Conservation (phyloP, 2,329 filamentous ascomycete species). For the Talaromyces albobiverticillius region DNA sequence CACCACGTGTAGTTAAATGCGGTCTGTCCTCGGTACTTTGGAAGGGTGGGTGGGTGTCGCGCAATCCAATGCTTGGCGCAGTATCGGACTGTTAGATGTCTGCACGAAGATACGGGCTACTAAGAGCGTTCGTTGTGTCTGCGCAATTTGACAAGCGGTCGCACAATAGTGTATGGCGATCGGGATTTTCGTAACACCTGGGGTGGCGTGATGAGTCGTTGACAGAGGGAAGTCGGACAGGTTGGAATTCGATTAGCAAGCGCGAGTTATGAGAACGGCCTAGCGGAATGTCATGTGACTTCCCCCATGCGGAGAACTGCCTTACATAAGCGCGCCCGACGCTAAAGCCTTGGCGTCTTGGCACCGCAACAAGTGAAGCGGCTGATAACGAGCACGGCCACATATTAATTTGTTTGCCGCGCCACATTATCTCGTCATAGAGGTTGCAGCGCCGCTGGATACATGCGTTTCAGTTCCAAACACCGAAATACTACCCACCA, state of each 20-base stretch:
- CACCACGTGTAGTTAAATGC: slow-evolving; percentile 20
- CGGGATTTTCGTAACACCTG: neutral
- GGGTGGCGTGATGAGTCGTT: slow-evolving; percentile 5
- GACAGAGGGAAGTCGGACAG: slow-evolving; percentile 11
- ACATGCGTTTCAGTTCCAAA: neutral
- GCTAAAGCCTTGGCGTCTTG: too few relatives aligned
- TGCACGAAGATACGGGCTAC: neutral
- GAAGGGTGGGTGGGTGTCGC: slow-evolving; percentile 1
- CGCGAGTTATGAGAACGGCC: slow-evolving; percentile 9
- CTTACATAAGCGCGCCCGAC: neutral
- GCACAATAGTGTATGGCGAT: neutral
- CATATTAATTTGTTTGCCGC: neutral
- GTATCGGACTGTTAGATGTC: neutral
- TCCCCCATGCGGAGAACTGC: neutral
- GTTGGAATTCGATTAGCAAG: slow-evolving; percentile 11
- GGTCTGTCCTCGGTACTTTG: slow-evolving; percentile 1
- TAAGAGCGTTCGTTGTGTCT: neutral
- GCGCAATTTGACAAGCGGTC: neutral
- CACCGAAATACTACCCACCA: neutral
- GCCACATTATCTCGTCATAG: slow-evolving; percentile 18
- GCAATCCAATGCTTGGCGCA: slow-evolving; percentile 7
- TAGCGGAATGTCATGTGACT: slow-evolving; percentile 13
- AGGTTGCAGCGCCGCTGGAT: neutral
- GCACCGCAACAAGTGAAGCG: neutral
- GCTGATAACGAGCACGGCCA: neutral